Evolutionary conservation across 2,329 filamentous ascomycete species (phyloP).

Genomic region (Phialophora chinensis): DNA sequence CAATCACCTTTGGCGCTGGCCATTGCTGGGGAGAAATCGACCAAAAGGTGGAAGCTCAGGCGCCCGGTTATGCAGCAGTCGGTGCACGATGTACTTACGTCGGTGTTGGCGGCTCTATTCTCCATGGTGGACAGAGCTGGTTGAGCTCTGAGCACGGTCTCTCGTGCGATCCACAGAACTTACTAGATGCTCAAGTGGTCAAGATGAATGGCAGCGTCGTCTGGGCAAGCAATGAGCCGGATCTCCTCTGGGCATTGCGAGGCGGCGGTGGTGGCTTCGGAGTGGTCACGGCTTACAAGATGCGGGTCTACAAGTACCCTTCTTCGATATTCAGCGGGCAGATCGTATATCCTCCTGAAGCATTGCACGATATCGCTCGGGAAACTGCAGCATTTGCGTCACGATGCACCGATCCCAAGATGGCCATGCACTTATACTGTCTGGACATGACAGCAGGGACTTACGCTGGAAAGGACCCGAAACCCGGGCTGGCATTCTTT

Average conservation of each 20-base stretch:
- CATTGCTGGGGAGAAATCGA: constrained; percentile 49
- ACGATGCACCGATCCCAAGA: constrained; percentile 23
- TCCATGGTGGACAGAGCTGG: constrained; percentile 50
- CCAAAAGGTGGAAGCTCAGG: constrained; percentile 44
- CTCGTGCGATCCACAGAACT: constrained; percentile 49
- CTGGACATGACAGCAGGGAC: constrained; percentile 25
- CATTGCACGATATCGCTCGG: constrained; percentile 25
- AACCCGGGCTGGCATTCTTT: constrained; percentile 30
- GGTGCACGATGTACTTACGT: constrained; percentile 48
- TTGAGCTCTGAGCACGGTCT: constrained; percentile 48
- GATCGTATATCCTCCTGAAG: constrained; percentile 30
- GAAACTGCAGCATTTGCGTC: constrained; percentile 26
- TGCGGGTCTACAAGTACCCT: constrained; percentile 31
- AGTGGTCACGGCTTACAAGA: constrained; percentile 32
- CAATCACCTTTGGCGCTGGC: constrained; percentile 47
- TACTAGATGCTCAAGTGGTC: constrained; percentile 50
- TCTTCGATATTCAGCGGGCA: constrained; percentile 33
- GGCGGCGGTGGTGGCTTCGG: constrained; percentile 47
- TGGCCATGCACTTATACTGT: constrained; percentile 30
- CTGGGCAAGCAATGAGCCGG: constrained; percentile 50
- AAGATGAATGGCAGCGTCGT: constrained; percentile 46
- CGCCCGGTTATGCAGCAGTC: constrained; percentile 46
- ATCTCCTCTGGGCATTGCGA: constrained; percentile 51
- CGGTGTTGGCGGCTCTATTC: constrained; percentile 48
- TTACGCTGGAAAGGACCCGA: constrained; percentile 22